These are phyloP conservation scores for Ogataea neopini DNA, from an alignment of 805 yeast genomes.

Conservation along the genomic window DNA sequence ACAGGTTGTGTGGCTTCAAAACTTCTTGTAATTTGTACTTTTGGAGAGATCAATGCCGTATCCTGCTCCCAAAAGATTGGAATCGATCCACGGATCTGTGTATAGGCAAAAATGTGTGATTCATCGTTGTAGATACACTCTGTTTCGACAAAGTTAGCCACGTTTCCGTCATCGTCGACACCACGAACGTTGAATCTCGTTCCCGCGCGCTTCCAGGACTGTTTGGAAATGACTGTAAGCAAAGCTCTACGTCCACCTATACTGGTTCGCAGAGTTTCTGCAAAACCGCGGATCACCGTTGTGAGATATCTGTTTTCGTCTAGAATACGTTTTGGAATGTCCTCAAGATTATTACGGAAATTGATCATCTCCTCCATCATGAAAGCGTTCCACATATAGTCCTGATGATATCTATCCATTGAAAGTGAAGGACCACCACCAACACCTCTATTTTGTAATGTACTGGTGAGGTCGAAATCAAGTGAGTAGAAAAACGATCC, in stretches of 20 bases:
- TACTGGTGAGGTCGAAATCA: slow-evolving; percentile 89
- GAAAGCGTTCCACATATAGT: slow-evolving; percentile 96
- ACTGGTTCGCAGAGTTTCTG: slow-evolving; percentile 63
- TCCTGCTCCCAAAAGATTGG: slow-evolving; percentile 99
- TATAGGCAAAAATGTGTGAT: slow-evolving; percentile 65
- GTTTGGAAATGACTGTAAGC: slow-evolving; percentile 84
- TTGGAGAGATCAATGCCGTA: slow-evolving; percentile 85
- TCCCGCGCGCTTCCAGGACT: slow-evolving; percentile 97
- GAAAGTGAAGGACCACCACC: slow-evolving; percentile 43
- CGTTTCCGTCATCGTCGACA: slow-evolving; percentile 91
- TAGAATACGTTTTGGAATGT: slow-evolving; percentile 54
- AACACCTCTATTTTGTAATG: slow-evolving; percentile 75
- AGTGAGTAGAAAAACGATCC: slow-evolving; percentile 93
- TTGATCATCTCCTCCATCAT: slow-evolving; percentile 80
- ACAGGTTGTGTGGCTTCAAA: slow-evolving; percentile 91
- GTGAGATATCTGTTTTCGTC: slow-evolving; percentile 83
- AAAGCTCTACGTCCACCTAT: slow-evolving; percentile 42
- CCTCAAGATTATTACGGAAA: slow-evolving; percentile 70
- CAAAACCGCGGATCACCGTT: slow-evolving; percentile 93
- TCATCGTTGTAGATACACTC: slow-evolving; percentile 67
- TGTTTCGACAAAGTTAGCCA: slow-evolving; percentile 94
- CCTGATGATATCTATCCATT: slow-evolving; percentile 66
- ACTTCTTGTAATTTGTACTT: slow-evolving; percentile 85
- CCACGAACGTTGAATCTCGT: slow-evolving; percentile 95
- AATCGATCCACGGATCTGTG: slow-evolving; percentile 92